Evolutionary conservation across 345 rosid genomes (phyloP).

Genomic region (Rhodamnia argentea): DNA sequence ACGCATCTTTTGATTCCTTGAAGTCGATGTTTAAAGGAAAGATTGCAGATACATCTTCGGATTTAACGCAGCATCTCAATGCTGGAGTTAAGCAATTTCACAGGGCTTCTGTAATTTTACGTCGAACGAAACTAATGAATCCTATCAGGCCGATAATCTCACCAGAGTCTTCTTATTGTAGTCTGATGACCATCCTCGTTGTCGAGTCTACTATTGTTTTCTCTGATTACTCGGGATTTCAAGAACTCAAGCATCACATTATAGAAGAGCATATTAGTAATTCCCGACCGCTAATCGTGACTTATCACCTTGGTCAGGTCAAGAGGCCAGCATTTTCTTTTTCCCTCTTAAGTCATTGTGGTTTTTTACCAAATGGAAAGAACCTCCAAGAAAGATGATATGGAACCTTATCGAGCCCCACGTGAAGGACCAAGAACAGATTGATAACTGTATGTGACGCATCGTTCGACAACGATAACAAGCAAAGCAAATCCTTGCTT

Average conservation of each 20-base stretch:
- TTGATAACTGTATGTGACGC: background rate
- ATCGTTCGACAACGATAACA: too few relatives aligned
- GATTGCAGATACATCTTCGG: background rate
- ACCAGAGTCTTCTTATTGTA: background rate
- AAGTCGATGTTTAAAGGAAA: background rate
- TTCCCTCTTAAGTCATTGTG: background rate
- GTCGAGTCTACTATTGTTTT: background rate
- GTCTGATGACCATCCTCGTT: background rate
- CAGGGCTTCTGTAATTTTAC: background rate
- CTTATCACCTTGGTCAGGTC: background rate
- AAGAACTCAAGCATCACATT: background rate
- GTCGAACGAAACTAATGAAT: background rate
- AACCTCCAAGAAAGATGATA: background rate
- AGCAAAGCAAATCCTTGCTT: too few relatives aligned
- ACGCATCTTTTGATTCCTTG: background rate
- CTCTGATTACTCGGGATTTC: background rate
- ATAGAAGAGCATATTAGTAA: background rate
- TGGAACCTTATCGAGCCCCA: background rate
- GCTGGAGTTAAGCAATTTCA: background rate
- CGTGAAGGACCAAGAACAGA: background rate
- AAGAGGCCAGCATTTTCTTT: background rate
- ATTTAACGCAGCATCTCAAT: background rate
- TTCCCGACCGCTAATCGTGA: background rate
- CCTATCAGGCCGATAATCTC: background rate
- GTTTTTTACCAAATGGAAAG: background rate